These are phyloP conservation scores for Triticum aestivum DNA, from an alignment of 176 grass and related monocot genomes.

Conservation along the genomic window DNA sequence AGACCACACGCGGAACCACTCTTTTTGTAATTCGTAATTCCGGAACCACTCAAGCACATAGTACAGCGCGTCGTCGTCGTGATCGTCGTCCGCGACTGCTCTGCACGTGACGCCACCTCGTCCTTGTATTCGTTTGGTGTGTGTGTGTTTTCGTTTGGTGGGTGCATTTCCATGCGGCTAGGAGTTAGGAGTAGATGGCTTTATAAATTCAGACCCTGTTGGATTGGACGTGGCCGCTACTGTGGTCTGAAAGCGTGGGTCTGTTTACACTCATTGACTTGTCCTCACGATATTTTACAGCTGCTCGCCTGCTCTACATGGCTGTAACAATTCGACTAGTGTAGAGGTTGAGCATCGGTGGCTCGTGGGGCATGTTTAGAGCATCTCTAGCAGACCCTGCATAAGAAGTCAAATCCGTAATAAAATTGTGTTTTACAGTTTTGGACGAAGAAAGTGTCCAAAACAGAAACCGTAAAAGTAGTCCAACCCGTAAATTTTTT, in stretches of 20 bases:
- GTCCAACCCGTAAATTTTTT: too few relatives aligned
- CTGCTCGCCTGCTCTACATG: neutral
- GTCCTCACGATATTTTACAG: neutral
- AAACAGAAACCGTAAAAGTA: too few relatives aligned
- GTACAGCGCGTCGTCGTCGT: neutral
- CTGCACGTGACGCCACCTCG: neutral
- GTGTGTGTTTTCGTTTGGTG: neutral
- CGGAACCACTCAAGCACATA: neutral
- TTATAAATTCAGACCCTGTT: neutral
- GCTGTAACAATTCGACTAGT: too few relatives aligned
- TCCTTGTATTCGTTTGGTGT: neutral
- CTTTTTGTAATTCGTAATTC: too few relatives aligned
- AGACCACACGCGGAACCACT: neutral
- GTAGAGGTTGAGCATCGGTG: too few relatives aligned
- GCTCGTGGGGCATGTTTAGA: too few relatives aligned
- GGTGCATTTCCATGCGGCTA: neutral
- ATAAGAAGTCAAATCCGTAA: too few relatives aligned
- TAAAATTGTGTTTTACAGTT: too few relatives aligned
- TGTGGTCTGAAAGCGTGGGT: slow-evolving; percentile 17
- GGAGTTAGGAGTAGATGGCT: neutral
- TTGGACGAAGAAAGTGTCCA: too few relatives aligned
- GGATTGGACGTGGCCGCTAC: slow-evolving; percentile 15
- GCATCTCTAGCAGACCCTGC: too few relatives aligned
- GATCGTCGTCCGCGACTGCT: neutral
- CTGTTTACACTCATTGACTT: neutral